Base-by-base conservation (phyloP, 495 filamentous ascomycete species). In the Lentithecium fluviatile region DNA sequence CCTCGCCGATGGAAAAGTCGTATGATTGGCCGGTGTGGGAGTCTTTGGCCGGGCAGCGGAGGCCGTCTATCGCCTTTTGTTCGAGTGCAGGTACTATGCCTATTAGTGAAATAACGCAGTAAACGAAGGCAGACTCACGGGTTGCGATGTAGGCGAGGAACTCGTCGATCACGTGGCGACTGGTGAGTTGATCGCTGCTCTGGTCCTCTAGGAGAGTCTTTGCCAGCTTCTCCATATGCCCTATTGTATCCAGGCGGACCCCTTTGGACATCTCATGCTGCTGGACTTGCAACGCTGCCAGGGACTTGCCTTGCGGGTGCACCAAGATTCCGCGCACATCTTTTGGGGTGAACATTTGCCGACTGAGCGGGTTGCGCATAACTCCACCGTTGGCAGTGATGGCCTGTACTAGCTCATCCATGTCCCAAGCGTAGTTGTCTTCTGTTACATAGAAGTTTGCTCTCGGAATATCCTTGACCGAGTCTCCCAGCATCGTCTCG, bases 1-100 rank as follows among this genome's bases (percentile, higher is more conserved):
- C 65, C 60, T 76, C 73, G 12, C 71, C 73, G 66, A 76, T 76
- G 7, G 71, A 62, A 11, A 54, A 68, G 56, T 77, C 75, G 46
- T 74, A 77, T 24, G 66, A 43, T 53, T 69, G 69, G 25, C 71
- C 68, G 36, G 69, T 76, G 55, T 74, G 70, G 56, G 62, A 73
- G 52, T 77, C 75, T 50, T 43, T 66, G 13, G 72, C 75, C n/a
- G 74, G 72, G 11, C 75, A 73, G 23, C 59, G 61, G 19, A 77
- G 60, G 15, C 56, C 45, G 55, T 75, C 68, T 1, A 77, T 51
- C 7, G 72, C 70, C 51, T 70, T 69, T 49, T 75, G 70, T 50
- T 77, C 75, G 5, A 53, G 40, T 10, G 54, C 49, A 8, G 74
- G 74, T 45, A 77, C 64, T 66, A 19, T 29, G 37, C 8, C 40